These are phyloP conservation scores for Boletus rubescentipes DNA, from an alignment of 768 basidiomycete species.

Conservation along the genomic window DNA sequence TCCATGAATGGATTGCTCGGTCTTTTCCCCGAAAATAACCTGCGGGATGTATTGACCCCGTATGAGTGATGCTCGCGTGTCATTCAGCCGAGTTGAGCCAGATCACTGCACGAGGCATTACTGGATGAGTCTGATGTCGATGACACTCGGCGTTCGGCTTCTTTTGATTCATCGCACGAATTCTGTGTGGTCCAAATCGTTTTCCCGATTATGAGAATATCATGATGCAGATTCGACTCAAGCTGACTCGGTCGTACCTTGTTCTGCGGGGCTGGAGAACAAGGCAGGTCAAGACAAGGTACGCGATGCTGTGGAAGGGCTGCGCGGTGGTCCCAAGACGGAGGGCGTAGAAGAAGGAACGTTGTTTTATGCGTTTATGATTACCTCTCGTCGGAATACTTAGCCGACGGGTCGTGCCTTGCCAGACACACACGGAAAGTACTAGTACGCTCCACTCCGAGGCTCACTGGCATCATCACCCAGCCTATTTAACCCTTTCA, in stretches of 20 bases:
- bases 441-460: neutral
- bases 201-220: conserved; percentile 17
- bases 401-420: conserved; percentile 27
- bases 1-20: conserved; percentile 19
- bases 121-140: too few relatives aligned
- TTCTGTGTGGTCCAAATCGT: conserved; percentile 2
- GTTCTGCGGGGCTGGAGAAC: conserved; percentile 7
- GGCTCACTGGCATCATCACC: neutral
- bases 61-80: conserved; percentile 7
- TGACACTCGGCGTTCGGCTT: too few relatives aligned
- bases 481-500: conserved; percentile 2
- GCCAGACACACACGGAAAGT: neutral
- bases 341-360: neutral
- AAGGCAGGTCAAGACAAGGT: conserved; percentile 8
- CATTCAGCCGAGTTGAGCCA: neutral
- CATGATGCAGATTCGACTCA: neutral
- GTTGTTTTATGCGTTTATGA: neutral
- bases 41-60: neutral
- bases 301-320: conserved; percentile 6
- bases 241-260: neutral
- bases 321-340: neutral
- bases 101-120: too few relatives aligned
- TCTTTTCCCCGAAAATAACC: conserved; percentile 5
- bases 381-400: neutral
- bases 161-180: conserved; percentile 15